Evolutionary conservation across 2,329 filamentous ascomycete species (phyloP), one percentile per base, ranked within the genome.

Genomic region (Cladorrhinum sp.): DNA sequence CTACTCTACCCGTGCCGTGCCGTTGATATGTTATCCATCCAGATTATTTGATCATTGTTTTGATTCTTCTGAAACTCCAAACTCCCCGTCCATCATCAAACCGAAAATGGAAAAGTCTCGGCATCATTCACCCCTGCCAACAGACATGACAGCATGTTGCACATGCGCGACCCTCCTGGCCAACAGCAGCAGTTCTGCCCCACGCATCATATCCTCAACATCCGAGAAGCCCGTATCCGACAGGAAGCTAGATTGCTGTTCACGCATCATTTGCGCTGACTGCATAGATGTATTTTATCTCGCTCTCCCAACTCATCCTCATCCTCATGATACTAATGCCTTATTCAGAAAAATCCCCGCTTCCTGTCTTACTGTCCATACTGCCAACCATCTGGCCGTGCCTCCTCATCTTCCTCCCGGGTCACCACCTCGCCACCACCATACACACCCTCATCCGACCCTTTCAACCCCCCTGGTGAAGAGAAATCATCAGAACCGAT

Each of bases 341-440:
- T 36, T 57, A 50, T 28, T 28, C 66, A 86, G 83, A 75, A 82
- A 52, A 92, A 92, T 71, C 77, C 80, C 28, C 85, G 89, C 46
- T 92, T 91, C 74, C 81, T 82, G 57, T 77, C 79, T 33, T 86
- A 85, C 72, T 86, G 86, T 71, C 90, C 90, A 0, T 94, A 89
- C 73, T 95, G 91, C 72, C 91, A 94, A 74, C 83, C 91, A 67
- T 86, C 66, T 0, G 59, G 60, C 5, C 57, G 42, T 18, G 30
- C 55, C 18, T 50, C 33, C 55, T 46, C 23, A 16, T 12, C 42
- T 24, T 23, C n/a, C 59, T 36, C n/a, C 88, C 88, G 1, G 79
- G 83, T 10, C 92, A 92, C 77, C 92, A 92, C 77, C 76, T 79
- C 69, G 64, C 70, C 69, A 65, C 69, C 60, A 55, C 76, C 55